Conservation (phyloP, 228 moss, liverwort and hornwort genomes). For the Sphagnum magellanicum region DNA sequence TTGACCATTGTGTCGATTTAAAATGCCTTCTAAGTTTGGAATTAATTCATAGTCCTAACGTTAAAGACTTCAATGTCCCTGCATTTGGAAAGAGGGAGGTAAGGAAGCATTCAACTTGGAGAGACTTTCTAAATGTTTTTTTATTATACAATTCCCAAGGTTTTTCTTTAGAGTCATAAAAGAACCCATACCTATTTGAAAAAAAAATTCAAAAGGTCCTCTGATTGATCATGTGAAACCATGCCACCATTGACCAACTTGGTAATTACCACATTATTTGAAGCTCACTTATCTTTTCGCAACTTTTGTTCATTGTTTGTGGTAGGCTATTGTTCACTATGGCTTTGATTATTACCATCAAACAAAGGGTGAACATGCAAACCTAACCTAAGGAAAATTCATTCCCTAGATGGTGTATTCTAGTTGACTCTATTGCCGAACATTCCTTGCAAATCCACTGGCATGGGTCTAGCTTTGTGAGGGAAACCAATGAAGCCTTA, state of each 20-base stretch:
- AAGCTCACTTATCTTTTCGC: conserved; percentile 2
- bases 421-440: conserved; percentile 9
- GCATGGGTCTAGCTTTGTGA: conserved; percentile 31
- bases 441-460: conserved; percentile 31
- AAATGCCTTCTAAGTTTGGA: not conserved
- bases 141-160: not conserved
- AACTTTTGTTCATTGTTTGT: conserved; percentile 4
- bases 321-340: conserved; percentile 4
- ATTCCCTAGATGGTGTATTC: conserved; percentile 23
- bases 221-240: conserved; percentile 1
- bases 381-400: conserved; percentile 43
- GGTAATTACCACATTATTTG: not conserved
- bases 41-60: not conserved
- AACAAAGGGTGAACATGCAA: conserved; percentile 47
- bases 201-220: conserved; percentile 4
- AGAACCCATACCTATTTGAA: conserved; percentile 5
- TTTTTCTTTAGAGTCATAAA: not conserved
- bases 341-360: not conserved
- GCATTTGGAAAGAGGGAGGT: too few species aligned
- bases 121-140: not conserved
- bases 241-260: conserved; percentile 10
- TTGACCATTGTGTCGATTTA: not conserved
- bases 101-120: too few species aligned
- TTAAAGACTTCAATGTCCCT: too few species aligned
- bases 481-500: conserved; percentile 20